A percentile compares a stretch with the other conserved stretches of the same genome.
Evolutionary conservation across 192 early-diverging fungal genomes (phyloP).

Genomic region (Phycomyces nitens): DNA sequence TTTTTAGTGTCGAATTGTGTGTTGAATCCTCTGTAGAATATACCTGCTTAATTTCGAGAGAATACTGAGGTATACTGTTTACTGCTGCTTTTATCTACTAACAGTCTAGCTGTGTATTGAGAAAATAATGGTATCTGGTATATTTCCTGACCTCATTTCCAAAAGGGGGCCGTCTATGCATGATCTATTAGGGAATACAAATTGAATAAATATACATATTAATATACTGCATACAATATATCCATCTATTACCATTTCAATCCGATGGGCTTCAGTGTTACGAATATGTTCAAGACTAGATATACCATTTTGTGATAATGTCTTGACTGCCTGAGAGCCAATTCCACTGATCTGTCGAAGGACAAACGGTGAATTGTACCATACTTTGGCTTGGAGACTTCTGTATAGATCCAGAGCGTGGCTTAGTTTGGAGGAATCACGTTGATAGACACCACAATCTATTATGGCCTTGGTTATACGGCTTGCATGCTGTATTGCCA

Average conservation of each 20-base stretch:
- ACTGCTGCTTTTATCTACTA: constrained; percentile 11
- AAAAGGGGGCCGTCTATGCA: constrained; percentile 60
- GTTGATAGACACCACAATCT: constrained; percentile 22
- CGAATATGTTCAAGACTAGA: constrained; percentile 44
- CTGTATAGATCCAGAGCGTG: constrained; percentile 36
- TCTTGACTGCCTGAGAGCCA: constrained; percentile 44
- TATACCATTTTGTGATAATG: constrained; percentile 47
- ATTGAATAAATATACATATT: no score
- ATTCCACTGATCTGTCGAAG: constrained; percentile 59
- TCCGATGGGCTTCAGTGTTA: constrained; percentile 37
- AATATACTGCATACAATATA: not conserved
- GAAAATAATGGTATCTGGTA: not conserved
- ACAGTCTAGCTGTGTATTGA: not conserved
- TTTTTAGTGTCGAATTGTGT: not conserved
- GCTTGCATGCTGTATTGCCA: constrained; percentile 22
- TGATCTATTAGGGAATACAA: constrained; percentile 30
- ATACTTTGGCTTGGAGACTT: constrained; percentile 41
- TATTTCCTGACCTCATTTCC: constrained; percentile 46
- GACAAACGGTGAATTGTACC: constrained; percentile 47
- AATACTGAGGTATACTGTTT: constrained; percentile 8
- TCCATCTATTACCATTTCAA: constrained; percentile 43
- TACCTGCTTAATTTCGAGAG: constrained; percentile 21
- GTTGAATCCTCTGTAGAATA: not conserved
- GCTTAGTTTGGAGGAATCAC: constrained; percentile 12
- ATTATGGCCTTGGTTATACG: constrained; percentile 38